Conservation (phyloP, 345 rosid genomes). For the Eucalyptus marginata region DNA sequence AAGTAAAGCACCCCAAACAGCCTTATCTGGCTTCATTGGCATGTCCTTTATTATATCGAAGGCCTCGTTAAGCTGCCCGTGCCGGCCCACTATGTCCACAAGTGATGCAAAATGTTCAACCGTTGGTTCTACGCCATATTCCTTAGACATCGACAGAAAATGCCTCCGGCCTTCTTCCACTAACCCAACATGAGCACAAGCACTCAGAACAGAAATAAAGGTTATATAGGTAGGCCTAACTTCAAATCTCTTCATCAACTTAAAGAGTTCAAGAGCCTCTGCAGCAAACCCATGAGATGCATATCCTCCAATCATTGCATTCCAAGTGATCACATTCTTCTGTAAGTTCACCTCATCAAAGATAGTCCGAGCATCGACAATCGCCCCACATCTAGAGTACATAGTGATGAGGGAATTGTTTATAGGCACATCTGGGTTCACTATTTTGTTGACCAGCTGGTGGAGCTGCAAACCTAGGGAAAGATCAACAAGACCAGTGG, state of each 20-base stretch:
- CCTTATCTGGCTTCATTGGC: slow-evolving; percentile 53
- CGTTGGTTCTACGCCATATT: slow-evolving; percentile 36
- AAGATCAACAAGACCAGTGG: slow-evolving; percentile 51
- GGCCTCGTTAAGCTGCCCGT: slow-evolving; percentile 55
- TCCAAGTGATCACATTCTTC: slow-evolving; percentile 69
- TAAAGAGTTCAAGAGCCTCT: slow-evolving; percentile 44
- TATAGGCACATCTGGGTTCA: slow-evolving; percentile 44
- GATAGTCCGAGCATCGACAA: slow-evolving; percentile 30
- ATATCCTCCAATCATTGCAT: slow-evolving; percentile 81
- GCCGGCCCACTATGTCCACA: slow-evolving; percentile 40
- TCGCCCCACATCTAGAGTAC: slow-evolving; percentile 61
- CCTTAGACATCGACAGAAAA: slow-evolving; percentile 42
- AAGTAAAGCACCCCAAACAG: slow-evolving; percentile 76
- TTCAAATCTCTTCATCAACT: slow-evolving; percentile 27
- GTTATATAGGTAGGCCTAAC: slow-evolving; percentile 58
- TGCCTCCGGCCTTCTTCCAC: slow-evolving; percentile 41
- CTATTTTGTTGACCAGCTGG: slow-evolving; percentile 36
- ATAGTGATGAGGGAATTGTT: slow-evolving; percentile 56
- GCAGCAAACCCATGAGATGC: slow-evolving; percentile 54
- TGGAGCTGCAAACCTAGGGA: slow-evolving; percentile 61
- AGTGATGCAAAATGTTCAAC: slow-evolving; percentile 58
- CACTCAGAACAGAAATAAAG: slow-evolving; percentile 50
- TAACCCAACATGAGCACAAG: slow-evolving; percentile 61
- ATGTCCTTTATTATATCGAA: slow-evolving; percentile 37
- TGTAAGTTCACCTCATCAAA: slow-evolving; percentile 27